Evolutionary conservation across 352 stramenopile species (phyloP).

Genomic region (Phytopythium vexans): DNA sequence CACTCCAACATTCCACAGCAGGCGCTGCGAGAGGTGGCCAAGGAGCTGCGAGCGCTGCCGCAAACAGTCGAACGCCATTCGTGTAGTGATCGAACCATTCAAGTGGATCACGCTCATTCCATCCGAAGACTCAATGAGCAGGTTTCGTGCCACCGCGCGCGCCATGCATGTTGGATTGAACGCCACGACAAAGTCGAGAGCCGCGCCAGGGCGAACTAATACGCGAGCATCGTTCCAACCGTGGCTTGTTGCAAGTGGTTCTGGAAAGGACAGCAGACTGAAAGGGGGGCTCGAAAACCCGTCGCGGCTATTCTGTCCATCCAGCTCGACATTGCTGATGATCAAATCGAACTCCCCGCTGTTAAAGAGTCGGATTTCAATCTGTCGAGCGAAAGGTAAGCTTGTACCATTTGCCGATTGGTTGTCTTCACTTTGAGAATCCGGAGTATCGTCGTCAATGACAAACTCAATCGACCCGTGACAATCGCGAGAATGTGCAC

Average conservation of each 20-base stretch:
- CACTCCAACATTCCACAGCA: not conserved
- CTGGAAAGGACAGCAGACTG: too few species aligned
- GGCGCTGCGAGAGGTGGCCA: not conserved
- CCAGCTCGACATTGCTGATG: constrained; percentile 4
- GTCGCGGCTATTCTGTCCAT: not conserved
- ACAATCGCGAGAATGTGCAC: too few species aligned
- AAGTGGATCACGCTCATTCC: not conserved
- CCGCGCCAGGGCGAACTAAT: not conserved
- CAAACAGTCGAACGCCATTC: not conserved
- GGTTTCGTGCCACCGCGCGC: not conserved
- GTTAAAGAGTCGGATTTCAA: not conserved
- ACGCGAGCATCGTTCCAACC: too few species aligned
- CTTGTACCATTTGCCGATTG: not conserved
- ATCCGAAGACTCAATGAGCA: constrained; percentile 1
- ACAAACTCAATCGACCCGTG: constrained; percentile 1
- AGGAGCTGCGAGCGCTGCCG: not conserved
- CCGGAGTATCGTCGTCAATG: not conserved
- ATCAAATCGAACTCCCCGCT: constrained; percentile 1
- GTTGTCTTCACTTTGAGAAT: not conserved
- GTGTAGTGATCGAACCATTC: not conserved
- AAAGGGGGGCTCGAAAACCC: too few species aligned
- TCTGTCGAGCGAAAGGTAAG: not conserved
- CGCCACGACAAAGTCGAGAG: not conserved
- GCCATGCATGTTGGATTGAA: not conserved
- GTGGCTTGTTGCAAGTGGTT: too few species aligned